Percentiles rank a stretch among this genome's conserved stretches.
Evolutionary conservation across 2,329 filamentous ascomycete genomes (phyloP).

Genomic region (Penicillium sp.): DNA sequence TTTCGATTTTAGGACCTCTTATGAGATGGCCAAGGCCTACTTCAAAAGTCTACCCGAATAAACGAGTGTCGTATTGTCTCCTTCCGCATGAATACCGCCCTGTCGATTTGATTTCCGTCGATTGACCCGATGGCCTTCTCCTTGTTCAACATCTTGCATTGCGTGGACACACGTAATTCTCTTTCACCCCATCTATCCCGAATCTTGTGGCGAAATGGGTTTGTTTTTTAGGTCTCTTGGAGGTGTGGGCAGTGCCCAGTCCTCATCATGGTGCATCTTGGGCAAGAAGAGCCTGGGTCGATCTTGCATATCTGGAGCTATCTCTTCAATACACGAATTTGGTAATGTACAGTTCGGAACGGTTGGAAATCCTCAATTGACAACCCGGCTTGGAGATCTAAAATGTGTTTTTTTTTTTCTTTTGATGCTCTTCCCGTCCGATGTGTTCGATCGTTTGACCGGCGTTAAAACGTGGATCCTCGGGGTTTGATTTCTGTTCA

Average conservation of each 20-base stretch:
- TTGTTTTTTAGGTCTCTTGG: constrained; percentile 6
- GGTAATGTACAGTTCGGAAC: constrained; percentile 23
- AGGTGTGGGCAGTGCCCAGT: constrained; percentile 11
- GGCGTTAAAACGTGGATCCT: constrained; percentile 19
- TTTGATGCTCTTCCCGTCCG: constrained; percentile 7
- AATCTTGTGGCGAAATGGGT: constrained; percentile 11
- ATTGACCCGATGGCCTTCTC: constrained; percentile 3
- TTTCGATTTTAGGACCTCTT: constrained; percentile 51
- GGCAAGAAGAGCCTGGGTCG: constrained; percentile 5
- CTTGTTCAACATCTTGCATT: constrained; percentile 12
- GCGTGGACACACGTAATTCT: constrained; percentile 9
- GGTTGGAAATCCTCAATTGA: constrained; percentile 2
- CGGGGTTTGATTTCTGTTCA: constrained; percentile 9
- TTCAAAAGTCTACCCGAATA: constrained; percentile 47
- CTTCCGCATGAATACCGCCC: constrained; percentile 1
- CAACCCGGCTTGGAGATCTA: constrained; percentile 12
- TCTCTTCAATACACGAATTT: constrained; percentile 16
- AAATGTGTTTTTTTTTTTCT: constrained; percentile 6
- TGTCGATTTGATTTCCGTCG: constrained; percentile 6
- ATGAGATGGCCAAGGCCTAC: constrained; percentile 64
- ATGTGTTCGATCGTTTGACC: constrained; percentile 14
- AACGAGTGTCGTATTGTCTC: constrained; percentile 1
- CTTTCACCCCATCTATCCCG: constrained; percentile 5
- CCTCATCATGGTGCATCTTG: constrained; percentile 7
- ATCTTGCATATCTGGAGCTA: constrained; percentile 17